Percentiles rank a stretch among this genome's conserved stretches.
Conservation (phyloP, 495 filamentous ascomycete species). For the Bryoglossum gracile region DNA sequence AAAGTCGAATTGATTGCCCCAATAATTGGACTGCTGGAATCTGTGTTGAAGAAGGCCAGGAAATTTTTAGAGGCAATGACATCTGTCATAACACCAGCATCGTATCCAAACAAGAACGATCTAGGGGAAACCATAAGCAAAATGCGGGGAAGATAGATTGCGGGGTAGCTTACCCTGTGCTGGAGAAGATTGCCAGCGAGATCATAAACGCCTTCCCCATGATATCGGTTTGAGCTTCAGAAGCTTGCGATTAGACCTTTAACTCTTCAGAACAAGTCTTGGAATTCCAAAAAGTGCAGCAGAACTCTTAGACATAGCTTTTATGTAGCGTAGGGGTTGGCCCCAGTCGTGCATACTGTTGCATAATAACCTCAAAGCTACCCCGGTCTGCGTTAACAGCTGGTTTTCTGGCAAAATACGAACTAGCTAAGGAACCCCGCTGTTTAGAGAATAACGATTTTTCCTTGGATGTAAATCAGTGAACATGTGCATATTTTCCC, state of each 20-base stretch:
- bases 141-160: not conserved
- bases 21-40: constrained; percentile 41
- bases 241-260: not conserved
- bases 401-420: not conserved
- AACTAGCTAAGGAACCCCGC: not conserved
- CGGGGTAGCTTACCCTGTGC: constrained; percentile 30
- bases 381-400: not conserved
- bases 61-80: constrained; percentile 45
- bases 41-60: constrained; percentile 41
- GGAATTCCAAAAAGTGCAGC: not conserved
- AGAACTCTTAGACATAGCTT: not conserved
- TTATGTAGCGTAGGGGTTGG: not conserved
- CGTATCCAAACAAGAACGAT: constrained; percentile 48
- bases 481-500: not conserved
- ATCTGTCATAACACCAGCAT: constrained; percentile 49
- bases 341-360: not conserved
- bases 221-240: not conserved
- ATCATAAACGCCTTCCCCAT: constrained; percentile 42
- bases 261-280: not conserved
- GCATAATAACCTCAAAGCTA: not conserved
- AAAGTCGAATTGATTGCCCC: constrained; percentile 51
- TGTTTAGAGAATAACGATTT: constrained; percentile 1
- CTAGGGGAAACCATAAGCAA: constrained; percentile 2
- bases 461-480: not conserved
- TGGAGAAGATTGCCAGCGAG: constrained; percentile 37